Evolutionary conservation across 1,284 basidiomycete species (phyloP).

Genomic region (Fomitiporia mediterranea): DNA sequence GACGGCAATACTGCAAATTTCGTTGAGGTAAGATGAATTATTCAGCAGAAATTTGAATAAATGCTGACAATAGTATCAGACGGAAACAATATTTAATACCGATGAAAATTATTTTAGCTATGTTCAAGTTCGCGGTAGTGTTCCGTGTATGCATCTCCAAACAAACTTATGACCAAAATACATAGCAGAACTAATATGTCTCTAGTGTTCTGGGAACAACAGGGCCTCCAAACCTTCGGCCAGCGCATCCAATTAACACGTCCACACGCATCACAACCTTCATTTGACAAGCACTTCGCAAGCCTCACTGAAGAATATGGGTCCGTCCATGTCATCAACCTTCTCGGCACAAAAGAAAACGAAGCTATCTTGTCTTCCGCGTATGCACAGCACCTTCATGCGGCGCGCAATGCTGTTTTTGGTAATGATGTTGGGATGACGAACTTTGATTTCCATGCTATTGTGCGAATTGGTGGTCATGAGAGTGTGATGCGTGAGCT

Average conservation of each 20-base stretch:
- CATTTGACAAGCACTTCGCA: conserved; percentile 91
- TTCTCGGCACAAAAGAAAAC: conserved; percentile 88
- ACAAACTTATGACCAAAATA: conserved; percentile 14
- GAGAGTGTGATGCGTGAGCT: conserved; percentile 81
- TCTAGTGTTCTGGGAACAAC: conserved; percentile 96
- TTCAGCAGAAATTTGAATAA: conserved; percentile 17
- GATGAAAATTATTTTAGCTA: conserved; percentile 85
- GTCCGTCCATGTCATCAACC: conserved; percentile 78
- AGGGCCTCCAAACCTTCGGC: conserved; percentile 85
- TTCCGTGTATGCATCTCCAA: conserved; percentile 65
- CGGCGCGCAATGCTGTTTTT: conserved; percentile 48
- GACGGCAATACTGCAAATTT: conserved; percentile 98
- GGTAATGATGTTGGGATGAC: conserved; percentile 68
- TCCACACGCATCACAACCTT: conserved; percentile 93
- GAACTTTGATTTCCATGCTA: conserved; percentile 92
- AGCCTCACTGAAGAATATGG: conserved; percentile 83
- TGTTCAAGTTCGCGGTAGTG: conserved; percentile 90
- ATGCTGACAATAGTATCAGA: conserved; percentile 43
- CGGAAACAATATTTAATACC: conserved; percentile 86
- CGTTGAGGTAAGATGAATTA: conserved; percentile 66
- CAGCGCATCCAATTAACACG: conserved; percentile 91
- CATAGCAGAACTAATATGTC: conserved; percentile 2
- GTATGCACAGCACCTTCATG: conserved; percentile 74
- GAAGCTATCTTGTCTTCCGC: conserved; percentile 81
- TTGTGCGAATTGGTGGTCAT: conserved; percentile 80